phyloP scores from a whole-genome alignment of 192 early-diverging fungal species.

The Backusella tarrabulga region DNA sequence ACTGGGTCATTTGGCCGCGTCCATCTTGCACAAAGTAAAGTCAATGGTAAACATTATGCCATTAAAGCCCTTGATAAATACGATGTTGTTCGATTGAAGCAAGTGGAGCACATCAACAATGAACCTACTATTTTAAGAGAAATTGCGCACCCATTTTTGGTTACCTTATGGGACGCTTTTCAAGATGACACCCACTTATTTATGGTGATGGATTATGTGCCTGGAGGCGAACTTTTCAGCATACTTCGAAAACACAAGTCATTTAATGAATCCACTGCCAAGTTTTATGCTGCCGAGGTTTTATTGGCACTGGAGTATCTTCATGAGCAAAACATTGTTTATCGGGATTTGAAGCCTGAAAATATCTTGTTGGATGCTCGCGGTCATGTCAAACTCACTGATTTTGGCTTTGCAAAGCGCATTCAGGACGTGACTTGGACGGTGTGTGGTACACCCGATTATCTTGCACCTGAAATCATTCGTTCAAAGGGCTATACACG shows the following conservation, averaged over 20 bases:
- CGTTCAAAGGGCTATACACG: constrained; percentile 81
- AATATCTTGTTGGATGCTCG: constrained; percentile 86
- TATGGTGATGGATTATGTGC: constrained; percentile 91
- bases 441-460: constrained; percentile 86
- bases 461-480: constrained; percentile 87
- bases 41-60: constrained; percentile 82
- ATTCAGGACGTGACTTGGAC: constrained; percentile 45
- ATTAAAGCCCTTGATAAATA: constrained; percentile 93
- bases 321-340: constrained; percentile 87
- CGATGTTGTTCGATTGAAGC: constrained; percentile 87
- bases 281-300: constrained; percentile 91
- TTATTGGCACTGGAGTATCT: constrained; percentile 88
- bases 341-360: constrained; percentile 80
- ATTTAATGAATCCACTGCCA: constrained; percentile 41
- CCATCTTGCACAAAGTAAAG: constrained; percentile 78
- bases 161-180: constrained; percentile 85
- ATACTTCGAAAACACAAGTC: constrained; percentile 63
- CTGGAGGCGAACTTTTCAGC: constrained; percentile 87
- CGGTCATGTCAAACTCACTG: constrained; percentile 92
- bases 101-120: constrained; percentile 97
- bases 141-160: constrained; percentile 85
- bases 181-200: constrained; percentile 87
- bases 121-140: constrained; percentile 85
- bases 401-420: constrained; percentile 85
- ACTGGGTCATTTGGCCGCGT: constrained; percentile 96